Percentiles rank a stretch among this genome's conserved stretches.
Evolutionary conservation across 352 stramenopile genomes (phyloP).

Genomic region (Phytophthora constricta): DNA sequence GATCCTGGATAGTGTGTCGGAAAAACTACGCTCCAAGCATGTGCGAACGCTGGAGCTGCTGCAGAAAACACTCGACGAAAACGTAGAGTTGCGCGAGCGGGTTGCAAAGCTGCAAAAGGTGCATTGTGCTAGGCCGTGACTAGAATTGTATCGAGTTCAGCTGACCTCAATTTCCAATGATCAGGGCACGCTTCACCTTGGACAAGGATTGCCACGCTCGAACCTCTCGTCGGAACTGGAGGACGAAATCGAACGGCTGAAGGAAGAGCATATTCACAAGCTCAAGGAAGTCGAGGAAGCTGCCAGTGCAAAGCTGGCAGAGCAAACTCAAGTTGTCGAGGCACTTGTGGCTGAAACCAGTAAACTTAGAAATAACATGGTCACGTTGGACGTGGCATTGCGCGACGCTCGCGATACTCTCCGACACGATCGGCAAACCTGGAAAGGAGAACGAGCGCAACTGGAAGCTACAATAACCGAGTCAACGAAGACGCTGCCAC

Average conservation of each 20-base stretch:
- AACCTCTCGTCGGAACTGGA: conserved; percentile 61
- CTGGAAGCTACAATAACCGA: conserved; percentile 29
- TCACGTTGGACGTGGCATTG: conserved; percentile 54
- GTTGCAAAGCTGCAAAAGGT: conserved; percentile 62
- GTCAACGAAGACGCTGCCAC: conserved; percentile 26
- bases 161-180: not conserved
- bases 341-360: conserved; percentile 44
- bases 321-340: conserved; percentile 41
- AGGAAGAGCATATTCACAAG: conserved; percentile 48
- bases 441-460: conserved; percentile 42
- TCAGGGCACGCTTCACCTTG: conserved; percentile 55
- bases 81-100: conserved; percentile 64
- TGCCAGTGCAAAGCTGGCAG: conserved; percentile 29
- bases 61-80: conserved; percentile 83
- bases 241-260: conserved; percentile 63
- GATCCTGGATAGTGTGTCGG: conserved; percentile 66
- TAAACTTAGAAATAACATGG: conserved; percentile 62
- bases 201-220: conserved; percentile 45
- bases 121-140: not conserved
- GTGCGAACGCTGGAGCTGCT: conserved; percentile 80
- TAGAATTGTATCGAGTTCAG: not conserved
- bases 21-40: conserved; percentile 81
- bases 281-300: conserved; percentile 48
- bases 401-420: conserved; percentile 44
- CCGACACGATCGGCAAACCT: conserved; percentile 38